These are phyloP conservation scores for Sonneratia alba DNA, from an alignment of 345 rosid genomes.

Conservation along the genomic window DNA sequence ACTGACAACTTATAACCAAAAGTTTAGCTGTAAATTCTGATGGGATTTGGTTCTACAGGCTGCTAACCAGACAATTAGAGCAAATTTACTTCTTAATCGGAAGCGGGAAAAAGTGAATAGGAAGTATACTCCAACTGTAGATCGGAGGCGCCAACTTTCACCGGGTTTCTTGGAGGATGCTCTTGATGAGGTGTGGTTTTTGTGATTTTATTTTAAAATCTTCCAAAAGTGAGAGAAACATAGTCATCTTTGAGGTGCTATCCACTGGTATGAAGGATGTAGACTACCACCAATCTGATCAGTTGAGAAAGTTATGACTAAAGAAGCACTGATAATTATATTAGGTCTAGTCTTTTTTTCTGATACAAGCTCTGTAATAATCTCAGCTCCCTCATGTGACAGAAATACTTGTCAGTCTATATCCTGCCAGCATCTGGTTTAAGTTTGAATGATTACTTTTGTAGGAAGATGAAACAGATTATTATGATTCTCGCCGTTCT, in stretches of 20 bases:
- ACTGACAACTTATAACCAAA: conserved; percentile 1
- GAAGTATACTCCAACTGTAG: conserved; percentile 65
- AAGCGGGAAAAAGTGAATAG: conserved; percentile 81
- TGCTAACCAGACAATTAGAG: conserved; percentile 85
- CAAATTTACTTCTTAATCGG: conserved; percentile 74
- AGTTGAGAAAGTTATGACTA: background rate
- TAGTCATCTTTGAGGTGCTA: background rate
- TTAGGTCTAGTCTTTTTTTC: background rate
- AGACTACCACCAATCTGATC: background rate
- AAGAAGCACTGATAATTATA: background rate
- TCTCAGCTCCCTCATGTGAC: background rate
- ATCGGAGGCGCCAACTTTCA: conserved; percentile 73
- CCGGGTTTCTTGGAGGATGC: conserved; percentile 92
- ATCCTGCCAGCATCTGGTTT: background rate
- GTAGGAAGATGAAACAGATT: conserved; percentile 84
- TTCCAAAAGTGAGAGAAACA: background rate
- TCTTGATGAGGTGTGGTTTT: conserved; percentile 74
- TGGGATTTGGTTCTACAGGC: conserved; percentile 42
- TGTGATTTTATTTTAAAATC: background rate
- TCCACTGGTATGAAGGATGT: background rate
- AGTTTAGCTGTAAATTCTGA: conserved; percentile 4
- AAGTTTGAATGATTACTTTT: conserved; percentile 5
- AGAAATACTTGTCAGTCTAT: conserved; percentile 1
- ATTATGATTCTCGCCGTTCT: conserved; percentile 65
- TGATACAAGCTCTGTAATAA: background rate